Conservation (phyloP, 2,329 filamentous ascomycete genomes). For the Aspergillus glaucus region DNA sequence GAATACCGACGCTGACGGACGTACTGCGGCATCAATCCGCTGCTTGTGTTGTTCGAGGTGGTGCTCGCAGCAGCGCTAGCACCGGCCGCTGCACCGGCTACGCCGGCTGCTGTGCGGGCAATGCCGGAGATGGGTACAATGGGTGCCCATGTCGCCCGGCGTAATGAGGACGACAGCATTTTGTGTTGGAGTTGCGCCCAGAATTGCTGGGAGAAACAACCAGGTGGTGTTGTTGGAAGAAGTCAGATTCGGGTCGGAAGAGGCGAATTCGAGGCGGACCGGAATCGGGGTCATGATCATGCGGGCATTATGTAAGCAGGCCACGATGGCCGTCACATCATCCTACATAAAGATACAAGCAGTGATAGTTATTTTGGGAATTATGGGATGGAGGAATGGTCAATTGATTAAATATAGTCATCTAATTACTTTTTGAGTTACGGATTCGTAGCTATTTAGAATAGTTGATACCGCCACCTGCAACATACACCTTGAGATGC, state of each 20-base stretch:
- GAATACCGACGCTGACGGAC: conserved; percentile 43
- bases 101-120: conserved; percentile 23
- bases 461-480: too few relatives aligned
- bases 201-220: conserved; percentile 14
- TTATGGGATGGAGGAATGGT: too few relatives aligned
- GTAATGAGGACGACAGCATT: conserved; percentile 44
- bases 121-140: conserved; percentile 27
- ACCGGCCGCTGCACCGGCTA: conserved; percentile 11
- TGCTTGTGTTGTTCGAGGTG: conserved; percentile 22
- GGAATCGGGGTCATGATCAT: conserved; percentile 28
- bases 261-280: conserved; percentile 32
- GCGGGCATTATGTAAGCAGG: conserved; percentile 26
- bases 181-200: conserved; percentile 16
- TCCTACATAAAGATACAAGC: too few relatives aligned
- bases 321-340: background rate
- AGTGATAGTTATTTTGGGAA: too few relatives aligned
- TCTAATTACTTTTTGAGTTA: too few relatives aligned
- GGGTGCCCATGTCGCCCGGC: conserved; percentile 38
- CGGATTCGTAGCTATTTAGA: too few relatives aligned
- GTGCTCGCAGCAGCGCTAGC: conserved; percentile 23
- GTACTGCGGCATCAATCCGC: background rate
- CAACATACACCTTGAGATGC: too few relatives aligned
- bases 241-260: conserved; percentile 12
- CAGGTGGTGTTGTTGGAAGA: conserved; percentile 18
- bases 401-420: too few relatives aligned